phyloP scores from a whole-genome alignment of 257 asterid species.

The Przewalskia tangutica region DNA sequence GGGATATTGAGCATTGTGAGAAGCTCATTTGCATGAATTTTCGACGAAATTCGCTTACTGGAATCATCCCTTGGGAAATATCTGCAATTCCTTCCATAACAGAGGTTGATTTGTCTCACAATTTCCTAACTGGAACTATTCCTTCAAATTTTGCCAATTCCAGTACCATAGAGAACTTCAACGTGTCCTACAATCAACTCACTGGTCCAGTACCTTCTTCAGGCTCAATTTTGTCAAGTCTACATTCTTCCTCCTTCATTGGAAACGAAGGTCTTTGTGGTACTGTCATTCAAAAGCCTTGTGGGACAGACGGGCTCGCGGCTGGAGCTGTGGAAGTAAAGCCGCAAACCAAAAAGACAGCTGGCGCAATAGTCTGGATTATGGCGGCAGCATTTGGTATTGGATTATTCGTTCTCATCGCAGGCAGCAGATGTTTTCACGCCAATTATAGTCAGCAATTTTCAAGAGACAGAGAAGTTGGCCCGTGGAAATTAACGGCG shows the following conservation, averaged over 20 bases:
- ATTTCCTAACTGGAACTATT: conserved; percentile 62
- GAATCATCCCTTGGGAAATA: conserved; percentile 94
- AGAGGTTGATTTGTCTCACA: conserved; percentile 66
- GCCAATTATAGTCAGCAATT: conserved; percentile 38
- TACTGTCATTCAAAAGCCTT: conserved; percentile 34
- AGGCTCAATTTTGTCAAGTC: conserved; percentile 45
- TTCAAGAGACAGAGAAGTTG: conserved; percentile 26
- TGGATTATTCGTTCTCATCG: conserved; percentile 49
- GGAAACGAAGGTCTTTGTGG: conserved; percentile 92
- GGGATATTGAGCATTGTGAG: conserved; percentile 77
- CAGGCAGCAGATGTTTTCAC: conserved; percentile 46
- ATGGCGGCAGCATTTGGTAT: conserved; percentile 67
- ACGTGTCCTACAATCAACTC: conserved; percentile 79
- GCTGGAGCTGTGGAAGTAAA: conserved; percentile 28
- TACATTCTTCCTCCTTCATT: conserved; percentile 58
- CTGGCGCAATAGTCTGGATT: conserved; percentile 75
- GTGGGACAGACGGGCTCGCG: conserved; percentile 22
- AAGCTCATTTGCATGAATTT: conserved; percentile 57
- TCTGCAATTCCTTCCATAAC: conserved; percentile 62
- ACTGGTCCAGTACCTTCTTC: conserved; percentile 80
- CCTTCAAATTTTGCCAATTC: conserved; percentile 69
- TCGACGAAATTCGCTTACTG: conserved; percentile 48
- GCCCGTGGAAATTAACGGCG: conserved; percentile 84
- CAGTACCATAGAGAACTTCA: conserved; percentile 67
- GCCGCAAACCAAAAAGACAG: conserved; percentile 42